Percentiles rank a stretch among this genome's conserved stretches.
Evolutionary conservation across 352 stramenopile genomes (phyloP).

Genomic region (Globisporangium nodosum): DNA sequence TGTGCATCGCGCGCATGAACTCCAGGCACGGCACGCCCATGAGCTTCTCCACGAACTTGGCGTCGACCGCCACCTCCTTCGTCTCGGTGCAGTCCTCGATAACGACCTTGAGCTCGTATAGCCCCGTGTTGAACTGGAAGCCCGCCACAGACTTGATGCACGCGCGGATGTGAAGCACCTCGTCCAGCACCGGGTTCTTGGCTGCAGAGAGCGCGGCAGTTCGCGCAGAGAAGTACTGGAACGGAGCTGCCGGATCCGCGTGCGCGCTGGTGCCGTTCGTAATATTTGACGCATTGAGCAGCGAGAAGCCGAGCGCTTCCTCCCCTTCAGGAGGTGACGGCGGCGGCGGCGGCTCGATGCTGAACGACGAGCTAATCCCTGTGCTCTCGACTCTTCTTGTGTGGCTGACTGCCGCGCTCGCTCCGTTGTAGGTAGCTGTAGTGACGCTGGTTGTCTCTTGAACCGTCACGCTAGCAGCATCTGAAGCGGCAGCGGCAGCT

Average conservation of each 20-base stretch:
- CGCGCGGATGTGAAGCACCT: slow-evolving; percentile 48
- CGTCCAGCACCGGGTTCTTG: slow-evolving; percentile 11
- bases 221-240: slow-evolving; percentile 51
- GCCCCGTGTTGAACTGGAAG: slow-evolving; percentile 72
- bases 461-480: not conserved
- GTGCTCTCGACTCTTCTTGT: not conserved
- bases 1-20: slow-evolving; percentile 69
- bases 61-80: slow-evolving; percentile 41
- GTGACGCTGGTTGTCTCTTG: not conserved
- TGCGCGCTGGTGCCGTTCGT: not conserved
- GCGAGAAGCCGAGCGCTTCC: slow-evolving; percentile 12
- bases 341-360: not conserved
- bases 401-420: not conserved
- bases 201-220: slow-evolving; percentile 13
- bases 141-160: slow-evolving; percentile 82
- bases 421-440: not conserved
- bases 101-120: slow-evolving; percentile 63
- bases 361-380: not conserved
- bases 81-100: slow-evolving; percentile 74
- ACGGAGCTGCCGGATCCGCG: slow-evolving; percentile 23
- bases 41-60: slow-evolving; percentile 52
- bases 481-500: slow-evolving; percentile 1
- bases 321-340: not conserved
- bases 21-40: slow-evolving; percentile 71
- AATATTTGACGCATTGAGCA: not conserved